Evolutionary conservation across 805 yeast genomes (phyloP).

Genomic region (Ogataea kodamae): DNA sequence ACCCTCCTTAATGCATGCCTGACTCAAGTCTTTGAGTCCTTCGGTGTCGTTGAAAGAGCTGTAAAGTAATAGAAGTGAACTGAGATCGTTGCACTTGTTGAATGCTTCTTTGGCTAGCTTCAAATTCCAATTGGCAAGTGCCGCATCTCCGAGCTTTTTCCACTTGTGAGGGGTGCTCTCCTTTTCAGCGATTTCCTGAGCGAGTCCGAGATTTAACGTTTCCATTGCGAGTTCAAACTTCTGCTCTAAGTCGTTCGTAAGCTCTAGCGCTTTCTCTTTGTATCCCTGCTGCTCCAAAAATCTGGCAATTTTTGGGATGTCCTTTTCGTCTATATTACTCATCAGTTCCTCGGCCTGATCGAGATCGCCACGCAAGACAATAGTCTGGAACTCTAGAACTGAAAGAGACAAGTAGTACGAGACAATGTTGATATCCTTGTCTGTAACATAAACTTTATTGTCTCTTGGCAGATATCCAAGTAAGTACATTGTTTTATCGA

Average conservation of each 20-base stretch:
- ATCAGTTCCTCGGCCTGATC: constrained; percentile 72
- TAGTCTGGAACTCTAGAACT: constrained; percentile 92
- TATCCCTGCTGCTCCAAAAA: constrained; percentile 93
- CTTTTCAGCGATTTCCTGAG: constrained; percentile 59
- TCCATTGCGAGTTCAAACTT: constrained; percentile 85
- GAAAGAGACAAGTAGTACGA: constrained; percentile 79
- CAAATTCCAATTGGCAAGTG: constrained; percentile 74
- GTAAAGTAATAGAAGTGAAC: constrained; percentile 76
- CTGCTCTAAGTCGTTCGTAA: constrained; percentile 86
- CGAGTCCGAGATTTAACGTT: constrained; percentile 67
- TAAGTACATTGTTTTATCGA: constrained; percentile 80
- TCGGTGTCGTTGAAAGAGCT: constrained; percentile 72
- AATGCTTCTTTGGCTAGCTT: constrained; percentile 77
- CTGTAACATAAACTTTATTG: constrained; percentile 84
- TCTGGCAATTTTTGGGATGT: constrained; percentile 76
- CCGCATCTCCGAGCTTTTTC: constrained; percentile 88
- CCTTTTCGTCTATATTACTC: constrained; percentile 60
- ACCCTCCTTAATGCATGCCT: constrained; percentile 65
- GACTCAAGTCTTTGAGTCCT: constrained; percentile 62
- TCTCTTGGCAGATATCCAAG: constrained; percentile 90
- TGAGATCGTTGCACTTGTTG: constrained; percentile 73
- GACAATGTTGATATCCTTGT: constrained; percentile 80
- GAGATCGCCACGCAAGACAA: constrained; percentile 90
- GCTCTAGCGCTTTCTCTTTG: constrained; percentile 73
- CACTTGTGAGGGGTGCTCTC: constrained; percentile 68